Base-by-base conservation (phyloP, 179 eudicot genomes). In the Silene vulgaris region DNA sequence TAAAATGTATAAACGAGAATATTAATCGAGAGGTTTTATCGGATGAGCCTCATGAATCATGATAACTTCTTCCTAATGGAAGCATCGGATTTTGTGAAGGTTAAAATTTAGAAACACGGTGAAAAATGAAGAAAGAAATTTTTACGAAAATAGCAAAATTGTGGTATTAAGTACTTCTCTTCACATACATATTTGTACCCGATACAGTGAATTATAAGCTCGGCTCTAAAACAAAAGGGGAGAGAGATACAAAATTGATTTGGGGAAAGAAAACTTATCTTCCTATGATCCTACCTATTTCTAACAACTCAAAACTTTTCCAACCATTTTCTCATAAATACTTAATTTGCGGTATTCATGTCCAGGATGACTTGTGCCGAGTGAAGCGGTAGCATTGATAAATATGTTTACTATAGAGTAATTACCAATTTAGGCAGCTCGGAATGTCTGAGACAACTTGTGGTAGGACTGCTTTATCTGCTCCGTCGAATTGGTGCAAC, bases 381-480 rank as follows among this genome's bases (percentile, higher is more conserved):
- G 7, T 67, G 54, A 20, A 35, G 52, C 13, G 16, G 9, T 26
- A 12, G 17, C 59, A 52, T 14, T 0, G 59, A 52, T 3, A 16
- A 52, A 52, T 16, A 40, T 0, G 48, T 40, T 40, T 16, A 52
- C 16, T 13, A 14, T 1, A 52, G n/a, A 52, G 59, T 52, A 52
- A 52, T 52, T 52, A 40, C 52, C 54, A 30, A 26, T 45, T 85
- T 74, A 82, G 16, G 80, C 82, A 20, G 85, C 82, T 62, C 73
- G 79, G 66, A 87, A 84, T 29, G 80, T 81, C 72, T 77, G 76
- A 0, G 85, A 67, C 77, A 89, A 76, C 30, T 59, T 83, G 62
- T 83, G 80, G 67, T 87, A 89, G 77, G 72, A 75, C 30, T 80
- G 81, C 76, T 76, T 84, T 87, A 82, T 83, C 92, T 89, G 90